phyloP scores from a whole-genome alignment of 768 basidiomycete species.

The Harrya chromipes region DNA sequence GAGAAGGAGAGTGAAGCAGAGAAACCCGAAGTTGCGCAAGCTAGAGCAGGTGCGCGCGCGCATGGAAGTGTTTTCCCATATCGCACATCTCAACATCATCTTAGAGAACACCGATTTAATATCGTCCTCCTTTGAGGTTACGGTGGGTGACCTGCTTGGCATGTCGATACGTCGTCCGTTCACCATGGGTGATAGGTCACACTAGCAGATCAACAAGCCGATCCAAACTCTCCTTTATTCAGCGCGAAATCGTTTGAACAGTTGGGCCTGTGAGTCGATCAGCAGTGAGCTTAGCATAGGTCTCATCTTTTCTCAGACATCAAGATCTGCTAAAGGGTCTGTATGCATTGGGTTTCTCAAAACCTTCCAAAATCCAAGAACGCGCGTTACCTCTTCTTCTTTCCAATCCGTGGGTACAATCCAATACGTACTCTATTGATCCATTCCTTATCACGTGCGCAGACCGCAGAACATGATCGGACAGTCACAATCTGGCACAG shows the following conservation, averaged over 20 bases:
- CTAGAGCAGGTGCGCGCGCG: slow-evolving; percentile 22
- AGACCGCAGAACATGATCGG: slow-evolving; percentile 99
- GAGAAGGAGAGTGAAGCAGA: slow-evolving; percentile 27
- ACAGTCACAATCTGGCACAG: slow-evolving; percentile 98
- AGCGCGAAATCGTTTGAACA: slow-evolving; percentile 95
- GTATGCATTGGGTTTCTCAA: slow-evolving; percentile 93
- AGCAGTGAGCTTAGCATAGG: background rate
- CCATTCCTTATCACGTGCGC: slow-evolving; percentile 2
- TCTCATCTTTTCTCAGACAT: slow-evolving; percentile 47
- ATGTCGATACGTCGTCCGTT: background rate
- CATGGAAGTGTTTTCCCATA: background rate
- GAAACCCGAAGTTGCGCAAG: slow-evolving; percentile 18
- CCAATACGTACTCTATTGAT: background rate
- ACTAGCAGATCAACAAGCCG: slow-evolving; percentile 91
- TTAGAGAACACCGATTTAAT: slow-evolving; percentile 56
- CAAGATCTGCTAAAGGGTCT: slow-evolving; percentile 89
- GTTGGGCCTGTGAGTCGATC: slow-evolving; percentile 75
- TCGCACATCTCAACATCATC: background rate
- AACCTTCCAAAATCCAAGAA: slow-evolving; percentile 99
- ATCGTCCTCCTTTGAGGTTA: slow-evolving; percentile 79
- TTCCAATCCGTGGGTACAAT: slow-evolving; percentile 70
- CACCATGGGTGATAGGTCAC: slow-evolving; percentile 62
- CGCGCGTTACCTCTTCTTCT: slow-evolving; percentile 90
- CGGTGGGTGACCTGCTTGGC: slow-evolving; percentile 42
- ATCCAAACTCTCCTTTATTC: slow-evolving; percentile 93